Conservation (phyloP, 345 rosid genomes). For the Heritiera fomes region DNA sequence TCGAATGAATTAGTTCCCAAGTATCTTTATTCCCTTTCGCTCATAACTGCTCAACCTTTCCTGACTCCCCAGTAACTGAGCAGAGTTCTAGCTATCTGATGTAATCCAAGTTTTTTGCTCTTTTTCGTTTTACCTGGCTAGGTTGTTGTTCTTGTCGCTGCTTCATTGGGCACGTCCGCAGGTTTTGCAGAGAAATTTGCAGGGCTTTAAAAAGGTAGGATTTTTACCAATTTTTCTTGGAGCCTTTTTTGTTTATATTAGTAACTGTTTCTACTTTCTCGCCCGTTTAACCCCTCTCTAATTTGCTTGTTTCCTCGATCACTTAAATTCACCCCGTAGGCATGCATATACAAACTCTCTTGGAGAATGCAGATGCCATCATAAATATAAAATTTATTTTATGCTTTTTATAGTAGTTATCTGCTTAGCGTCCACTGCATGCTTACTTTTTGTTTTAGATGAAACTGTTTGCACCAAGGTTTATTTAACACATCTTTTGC, state of each 20-base stretch:
- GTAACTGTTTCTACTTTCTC: not conserved
- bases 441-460: not conserved
- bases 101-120: constrained; percentile 22
- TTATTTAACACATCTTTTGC: not conserved
- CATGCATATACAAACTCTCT: not conserved
- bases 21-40: constrained; percentile 18
- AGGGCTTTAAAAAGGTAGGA: constrained; percentile 40
- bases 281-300: not conserved
- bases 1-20: constrained; percentile 13
- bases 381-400: constrained; percentile 1
- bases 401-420: constrained; percentile 7
- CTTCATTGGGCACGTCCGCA: constrained; percentile 43
- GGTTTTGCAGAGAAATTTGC: constrained; percentile 38
- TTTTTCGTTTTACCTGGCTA: constrained; percentile 26
- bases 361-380: not conserved
- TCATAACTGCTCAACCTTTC: constrained; percentile 25
- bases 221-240: constrained; percentile 14
- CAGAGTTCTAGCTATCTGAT: constrained; percentile 20
- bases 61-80: constrained; percentile 21
- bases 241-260: not conserved
- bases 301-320: not conserved
- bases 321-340: not conserved
- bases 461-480: not conserved
- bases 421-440: not conserved
- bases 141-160: constrained; percentile 49